Base-by-base conservation (phyloP, 2,329 filamentous ascomycete genomes). In the Colletotrichum spinosum region DNA sequence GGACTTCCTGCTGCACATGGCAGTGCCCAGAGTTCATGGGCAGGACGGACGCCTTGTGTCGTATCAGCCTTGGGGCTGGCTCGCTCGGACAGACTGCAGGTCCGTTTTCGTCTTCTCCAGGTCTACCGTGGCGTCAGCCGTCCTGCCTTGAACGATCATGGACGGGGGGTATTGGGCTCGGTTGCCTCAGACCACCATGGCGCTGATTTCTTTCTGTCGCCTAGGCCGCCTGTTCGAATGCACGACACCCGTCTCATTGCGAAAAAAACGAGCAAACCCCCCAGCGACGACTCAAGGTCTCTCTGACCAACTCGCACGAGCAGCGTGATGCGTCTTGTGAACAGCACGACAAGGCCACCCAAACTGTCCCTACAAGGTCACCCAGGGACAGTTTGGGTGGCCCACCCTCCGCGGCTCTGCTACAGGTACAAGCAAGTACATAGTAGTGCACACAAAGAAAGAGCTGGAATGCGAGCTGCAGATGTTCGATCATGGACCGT, bases 41-140 rank as follows among this genome's bases (percentile, higher is more conserved):
- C 17, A 53, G 45, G 35, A 60, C 50, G 33, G 60, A 45, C 58
- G 38, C 38, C 41, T 55, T 60, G 56, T 60, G 57, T 66, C 61
- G 61, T 54, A 63, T 66, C 63, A 66, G 63, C 63, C 63, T 63
- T 63, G 25, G 63, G 34, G 35, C 54, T 13, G 51, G 63, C 41
- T 61, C 46, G 48, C 53, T 56, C 50, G 56, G 34, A 44, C 45
- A 48, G 51, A 53, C 25, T 58, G 38, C 37, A 57, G 46, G 38
- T 38, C 55, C 46, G 46, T 50, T 25, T 25, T 25, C 25, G 25
- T 25, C 25, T 25, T 25, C 25, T 25, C 25, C 25, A 25, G 5
- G 25, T 25, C 25, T 25, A 4, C 25, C 25, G 25, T 25, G 25
- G 25, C 25, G 25, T 25, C 25, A 25, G 25, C 25, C 25, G 25